Percentiles rank a stretch among this genome's conserved stretches.
phyloP scores from a whole-genome alignment of 2,329 filamentous ascomycete species.

The Coniella vitis region DNA sequence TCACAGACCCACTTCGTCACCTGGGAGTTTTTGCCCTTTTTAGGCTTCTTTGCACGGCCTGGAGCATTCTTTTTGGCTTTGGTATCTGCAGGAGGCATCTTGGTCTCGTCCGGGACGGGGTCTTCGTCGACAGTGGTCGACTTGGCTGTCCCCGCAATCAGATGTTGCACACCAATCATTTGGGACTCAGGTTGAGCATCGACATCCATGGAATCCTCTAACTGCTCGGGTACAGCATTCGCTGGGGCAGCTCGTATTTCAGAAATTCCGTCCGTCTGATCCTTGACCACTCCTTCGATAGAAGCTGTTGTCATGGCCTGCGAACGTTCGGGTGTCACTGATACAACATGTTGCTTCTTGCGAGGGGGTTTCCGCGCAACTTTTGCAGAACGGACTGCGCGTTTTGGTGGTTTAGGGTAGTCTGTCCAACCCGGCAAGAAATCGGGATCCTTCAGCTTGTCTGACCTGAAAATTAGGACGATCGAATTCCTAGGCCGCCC shows the following conservation, averaged over 20 bases:
- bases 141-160: too few species aligned
- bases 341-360: neutral
- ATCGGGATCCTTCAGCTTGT: constrained; percentile 21
- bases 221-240: too few species aligned
- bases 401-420: constrained; percentile 4
- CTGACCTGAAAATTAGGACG: constrained; percentile 24
- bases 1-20: constrained; percentile 32
- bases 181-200: too few species aligned
- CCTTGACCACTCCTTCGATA: neutral
- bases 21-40: neutral
- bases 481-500: constrained; percentile 27
- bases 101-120: too few species aligned
- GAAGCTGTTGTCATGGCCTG: neutral
- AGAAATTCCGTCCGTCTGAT: neutral
- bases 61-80: neutral
- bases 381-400: neutral
- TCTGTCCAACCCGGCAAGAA: constrained; percentile 15
- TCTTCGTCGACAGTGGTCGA: too few species aligned
- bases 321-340: neutral
- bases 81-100: too few species aligned
- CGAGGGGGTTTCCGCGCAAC: neutral
- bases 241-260: too few species aligned
- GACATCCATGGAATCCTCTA: too few species aligned
- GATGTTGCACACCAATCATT: too few species aligned
- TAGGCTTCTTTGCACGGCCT: neutral